Conservation (phyloP, 371 early-diverging fungal species). For the Chytridiales sp. region DNA sequence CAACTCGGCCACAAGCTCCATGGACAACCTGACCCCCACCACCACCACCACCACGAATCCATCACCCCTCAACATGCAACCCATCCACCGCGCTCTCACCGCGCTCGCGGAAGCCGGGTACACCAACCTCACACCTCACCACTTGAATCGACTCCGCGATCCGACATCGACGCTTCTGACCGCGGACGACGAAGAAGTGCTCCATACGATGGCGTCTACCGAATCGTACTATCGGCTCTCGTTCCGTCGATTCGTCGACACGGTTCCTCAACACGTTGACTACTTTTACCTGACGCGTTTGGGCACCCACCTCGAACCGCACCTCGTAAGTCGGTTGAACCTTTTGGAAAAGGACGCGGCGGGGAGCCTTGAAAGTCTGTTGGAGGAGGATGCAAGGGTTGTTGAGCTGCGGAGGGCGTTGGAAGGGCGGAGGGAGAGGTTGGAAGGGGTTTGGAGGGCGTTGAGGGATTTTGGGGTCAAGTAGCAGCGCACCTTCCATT, state of each 20-base stretch:
- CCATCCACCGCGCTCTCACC: slow-evolving; percentile 22
- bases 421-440: slow-evolving; percentile 29
- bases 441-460: no score
- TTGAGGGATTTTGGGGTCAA: no score
- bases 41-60: not conserved
- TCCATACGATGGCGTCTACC: slow-evolving; percentile 39
- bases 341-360: slow-evolving; percentile 35
- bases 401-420: slow-evolving; percentile 32
- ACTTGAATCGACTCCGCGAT: slow-evolving; percentile 29
- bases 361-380: slow-evolving; percentile 23
- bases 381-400: slow-evolving; percentile 39
- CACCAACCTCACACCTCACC: slow-evolving; percentile 32
- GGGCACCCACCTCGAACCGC: slow-evolving; percentile 39
- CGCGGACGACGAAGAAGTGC: slow-evolving; percentile 31
- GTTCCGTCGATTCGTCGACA: slow-evolving; percentile 32
- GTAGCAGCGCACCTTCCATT: no score
- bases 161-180: slow-evolving; percentile 7
- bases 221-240: slow-evolving; percentile 39
- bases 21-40: not conserved
- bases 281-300: slow-evolving; percentile 38
- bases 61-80: not conserved
- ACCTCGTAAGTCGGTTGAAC: slow-evolving; percentile 35
- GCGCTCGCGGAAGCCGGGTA: slow-evolving; percentile 42
- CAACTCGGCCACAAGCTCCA: not conserved
- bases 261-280: slow-evolving; percentile 38